Conservation (phyloP, 2,329 filamentous ascomycete species). For the Eutypa lata region DNA sequence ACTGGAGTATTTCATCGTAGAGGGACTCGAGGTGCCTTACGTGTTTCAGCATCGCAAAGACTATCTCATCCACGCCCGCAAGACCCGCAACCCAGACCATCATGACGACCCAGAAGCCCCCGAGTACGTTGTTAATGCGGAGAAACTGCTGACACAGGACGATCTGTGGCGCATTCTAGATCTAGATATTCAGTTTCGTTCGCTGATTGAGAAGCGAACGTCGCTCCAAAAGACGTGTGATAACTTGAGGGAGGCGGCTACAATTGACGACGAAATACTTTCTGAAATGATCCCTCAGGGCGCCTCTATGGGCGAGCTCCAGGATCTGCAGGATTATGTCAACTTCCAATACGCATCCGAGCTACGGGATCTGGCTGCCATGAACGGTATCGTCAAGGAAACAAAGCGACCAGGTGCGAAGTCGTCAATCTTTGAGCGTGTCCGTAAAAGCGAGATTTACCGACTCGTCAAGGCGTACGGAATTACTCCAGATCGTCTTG, state of each 20-base stretch:
- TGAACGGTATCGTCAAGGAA: slow-evolving; percentile 61
- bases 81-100: slow-evolving; percentile 57
- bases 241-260: slow-evolving; percentile 60
- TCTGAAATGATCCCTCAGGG: slow-evolving; percentile 79
- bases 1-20: slow-evolving; percentile 89
- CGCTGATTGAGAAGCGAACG: slow-evolving; percentile 87
- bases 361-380: slow-evolving; percentile 72
- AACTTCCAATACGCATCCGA: slow-evolving; percentile 89
- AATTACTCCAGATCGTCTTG: slow-evolving; percentile 83
- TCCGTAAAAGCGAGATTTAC: slow-evolving; percentile 77
- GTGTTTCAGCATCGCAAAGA: slow-evolving; percentile 98
- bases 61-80: slow-evolving; percentile 88
- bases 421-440: slow-evolving; percentile 76
- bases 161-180: slow-evolving; percentile 96
- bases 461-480: slow-evolving; percentile 85
- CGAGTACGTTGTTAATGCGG: slow-evolving; percentile 71
- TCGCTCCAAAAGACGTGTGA: slow-evolving; percentile 76
- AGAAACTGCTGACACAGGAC: slow-evolving; percentile 87
- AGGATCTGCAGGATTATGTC: slow-evolving; percentile 93
- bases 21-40: slow-evolving; percentile 93
- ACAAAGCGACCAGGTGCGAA: slow-evolving; percentile 80
- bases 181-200: slow-evolving; percentile 90
- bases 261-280: slow-evolving; percentile 69
- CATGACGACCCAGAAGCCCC: slow-evolving; percentile 67
- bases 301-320: slow-evolving; percentile 87